Conservation (phyloP, 805 yeast genomes). For the Schwanniomyces polymorphus region DNA sequence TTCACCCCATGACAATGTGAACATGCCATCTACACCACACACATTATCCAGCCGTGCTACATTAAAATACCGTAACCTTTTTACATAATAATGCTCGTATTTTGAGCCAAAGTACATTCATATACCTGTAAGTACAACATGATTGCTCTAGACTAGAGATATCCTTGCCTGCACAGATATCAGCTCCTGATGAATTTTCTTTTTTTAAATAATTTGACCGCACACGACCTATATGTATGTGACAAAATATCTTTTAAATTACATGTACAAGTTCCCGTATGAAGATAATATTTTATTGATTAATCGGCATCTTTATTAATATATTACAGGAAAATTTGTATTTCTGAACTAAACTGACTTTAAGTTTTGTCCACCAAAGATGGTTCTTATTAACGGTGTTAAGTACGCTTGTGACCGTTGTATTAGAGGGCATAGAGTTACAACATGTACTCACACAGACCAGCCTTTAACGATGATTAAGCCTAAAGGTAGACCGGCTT, state of each 20-base stretch:
- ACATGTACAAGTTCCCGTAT: neutral
- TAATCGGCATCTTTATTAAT: neutral
- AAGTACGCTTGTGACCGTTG: conserved; percentile 97
- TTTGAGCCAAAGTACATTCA: no score
- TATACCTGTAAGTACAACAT: no score
- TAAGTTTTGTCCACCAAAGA: conserved; percentile 21
- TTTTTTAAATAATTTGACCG: neutral
- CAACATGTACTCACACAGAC: conserved; percentile 90
- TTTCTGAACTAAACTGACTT: neutral
- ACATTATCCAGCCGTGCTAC: no score
- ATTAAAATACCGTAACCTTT: no score
- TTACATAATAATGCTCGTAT: no score
- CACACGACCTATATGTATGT: neutral
- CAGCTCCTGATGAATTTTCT: neutral
- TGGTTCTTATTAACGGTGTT: conserved; percentile 90
- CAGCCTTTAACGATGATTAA: conserved; percentile 90
- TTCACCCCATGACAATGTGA: no score
- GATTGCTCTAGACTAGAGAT: no score
- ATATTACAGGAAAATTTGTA: neutral
- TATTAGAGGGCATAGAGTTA: conserved; percentile 94
- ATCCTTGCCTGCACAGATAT: neutral
- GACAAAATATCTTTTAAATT: neutral
- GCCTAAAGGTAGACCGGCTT: conserved; percentile 94
- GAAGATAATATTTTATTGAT: neutral
- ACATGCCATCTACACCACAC: no score